Conservation (phyloP, 176 grass and related monocot genomes). For the Carex kokanica region DNA sequence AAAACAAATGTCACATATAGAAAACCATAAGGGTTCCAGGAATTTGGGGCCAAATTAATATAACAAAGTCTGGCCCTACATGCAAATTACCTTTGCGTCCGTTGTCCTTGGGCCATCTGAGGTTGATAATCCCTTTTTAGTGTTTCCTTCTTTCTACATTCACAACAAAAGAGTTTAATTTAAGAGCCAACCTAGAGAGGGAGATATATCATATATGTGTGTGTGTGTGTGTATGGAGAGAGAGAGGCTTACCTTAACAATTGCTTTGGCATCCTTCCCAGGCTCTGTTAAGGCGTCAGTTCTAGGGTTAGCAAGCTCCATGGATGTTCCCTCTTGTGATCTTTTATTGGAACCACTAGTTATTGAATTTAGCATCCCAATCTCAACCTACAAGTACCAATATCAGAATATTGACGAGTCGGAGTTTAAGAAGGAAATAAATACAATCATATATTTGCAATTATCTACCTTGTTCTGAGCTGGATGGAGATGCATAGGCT, state of each 20-base stretch:
- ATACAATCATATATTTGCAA: background rate
- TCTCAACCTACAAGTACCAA: conserved; percentile 49
- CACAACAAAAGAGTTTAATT: background rate
- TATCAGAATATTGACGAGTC: background rate
- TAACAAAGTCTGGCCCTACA: background rate
- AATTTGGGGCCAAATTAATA: background rate
- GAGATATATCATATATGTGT: background rate
- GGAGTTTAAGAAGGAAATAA: background rate
- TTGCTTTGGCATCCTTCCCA: conserved; percentile 62
- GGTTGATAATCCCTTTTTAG: conserved; percentile 36
- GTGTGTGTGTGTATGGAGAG: background rate
- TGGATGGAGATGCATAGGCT: conserved; percentile 84
- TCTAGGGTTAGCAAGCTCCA: conserved; percentile 57
- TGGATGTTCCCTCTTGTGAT: conserved; percentile 40
- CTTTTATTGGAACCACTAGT: conserved; percentile 65
- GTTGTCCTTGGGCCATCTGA: conserved; percentile 49
- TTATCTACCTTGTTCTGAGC: conserved; percentile 51
- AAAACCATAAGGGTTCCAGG: background rate
- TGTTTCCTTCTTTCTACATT: conserved; percentile 68
- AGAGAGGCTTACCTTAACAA: conserved; percentile 48
- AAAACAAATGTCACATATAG: background rate
- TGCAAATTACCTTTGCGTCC: conserved; percentile 70
- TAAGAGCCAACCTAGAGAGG: background rate
- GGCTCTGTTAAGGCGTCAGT: conserved; percentile 40
- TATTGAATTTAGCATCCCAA: conserved; percentile 63